A percentile compares a stretch with the other conserved stretches of the same genome.
phyloP scores from a whole-genome alignment of 75 land plant genomes.

The Pinus albicaulis region DNA sequence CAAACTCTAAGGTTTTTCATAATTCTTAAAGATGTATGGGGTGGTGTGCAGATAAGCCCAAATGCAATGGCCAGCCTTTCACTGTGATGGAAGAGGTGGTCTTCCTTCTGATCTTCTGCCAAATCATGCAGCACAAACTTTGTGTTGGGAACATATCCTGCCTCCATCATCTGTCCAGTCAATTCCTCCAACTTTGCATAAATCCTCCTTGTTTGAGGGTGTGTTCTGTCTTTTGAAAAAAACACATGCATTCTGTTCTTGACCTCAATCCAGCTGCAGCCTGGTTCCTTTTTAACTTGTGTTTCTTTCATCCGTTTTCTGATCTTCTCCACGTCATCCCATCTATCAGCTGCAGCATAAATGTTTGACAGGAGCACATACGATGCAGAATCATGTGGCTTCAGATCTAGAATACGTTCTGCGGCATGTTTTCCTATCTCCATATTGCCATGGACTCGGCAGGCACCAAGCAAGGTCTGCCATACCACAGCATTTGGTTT shows the following conservation, averaged over 20 bases:
- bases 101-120: conserved; percentile 1
- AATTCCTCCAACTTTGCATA: background rate
- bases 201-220: background rate
- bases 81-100: background rate
- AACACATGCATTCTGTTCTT: conserved; percentile 6
- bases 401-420: conserved; percentile 13
- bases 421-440: conserved; percentile 33
- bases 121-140: conserved; percentile 4
- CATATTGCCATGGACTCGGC: conserved; percentile 27
- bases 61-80: conserved; percentile 1
- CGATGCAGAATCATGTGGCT: conserved; percentile 6
- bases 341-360: conserved; percentile 5
- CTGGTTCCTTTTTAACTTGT: background rate
- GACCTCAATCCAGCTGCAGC: conserved; percentile 6
- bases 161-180: background rate
- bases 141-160: background rate
- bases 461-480: conserved; percentile 37
- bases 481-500: conserved; percentile 26
- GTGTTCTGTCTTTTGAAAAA: background rate
- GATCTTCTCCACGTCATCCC: background rate
- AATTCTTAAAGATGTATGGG: background rate
- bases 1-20: background rate
- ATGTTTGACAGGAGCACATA: conserved; percentile 9
- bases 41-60: background rate
- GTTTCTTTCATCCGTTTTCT: background rate